Conservation (phyloP, 306 rosid genomes). For the Ormosia semicastrata region DNA sequence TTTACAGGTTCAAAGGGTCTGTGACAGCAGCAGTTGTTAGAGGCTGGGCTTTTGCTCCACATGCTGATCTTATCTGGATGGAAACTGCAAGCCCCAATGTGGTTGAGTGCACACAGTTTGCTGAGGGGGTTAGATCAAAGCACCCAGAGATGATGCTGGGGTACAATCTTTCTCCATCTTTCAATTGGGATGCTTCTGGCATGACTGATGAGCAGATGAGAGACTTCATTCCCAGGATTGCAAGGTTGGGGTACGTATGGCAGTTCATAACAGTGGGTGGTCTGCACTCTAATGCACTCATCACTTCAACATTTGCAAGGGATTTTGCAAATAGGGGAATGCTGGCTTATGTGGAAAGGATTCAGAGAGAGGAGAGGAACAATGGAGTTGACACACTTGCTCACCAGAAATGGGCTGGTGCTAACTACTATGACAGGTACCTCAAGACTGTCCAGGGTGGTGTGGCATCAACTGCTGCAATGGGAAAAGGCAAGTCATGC, state of each 20-base stretch:
- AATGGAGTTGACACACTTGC: constrained; percentile 94
- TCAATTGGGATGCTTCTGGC: constrained; percentile 98
- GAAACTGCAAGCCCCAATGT: constrained; percentile 72
- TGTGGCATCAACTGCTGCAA: constrained; percentile 93
- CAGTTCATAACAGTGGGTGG: constrained; percentile 95
- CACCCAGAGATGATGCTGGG: constrained; percentile 73
- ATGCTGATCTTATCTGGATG: constrained; percentile 92
- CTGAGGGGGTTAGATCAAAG: constrained; percentile 65
- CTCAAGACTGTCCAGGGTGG: constrained; percentile 98
- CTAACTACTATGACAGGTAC: constrained; percentile 87
- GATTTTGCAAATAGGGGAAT: constrained; percentile 85
- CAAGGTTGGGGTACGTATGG: constrained; percentile 84
- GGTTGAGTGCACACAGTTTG: constrained; percentile 71
- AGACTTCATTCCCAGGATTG: constrained; percentile 84
- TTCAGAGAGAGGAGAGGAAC: constrained; percentile 93
- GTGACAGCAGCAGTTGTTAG: constrained; percentile 78
- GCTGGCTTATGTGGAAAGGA: constrained; percentile 92
- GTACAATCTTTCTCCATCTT: constrained; percentile 91
- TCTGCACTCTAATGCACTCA: constrained; percentile 79
- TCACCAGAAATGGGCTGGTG: constrained; percentile 99
- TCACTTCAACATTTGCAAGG: constrained; percentile 70
- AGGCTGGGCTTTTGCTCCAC: constrained; percentile 79
- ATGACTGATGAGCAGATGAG: constrained; percentile 75
- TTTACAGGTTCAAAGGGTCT: constrained; percentile 76
- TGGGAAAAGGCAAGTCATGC: constrained; percentile 79